These are phyloP conservation scores for Talaromyces sp. DNA, from an alignment of 2,329 filamentous ascomycete genomes.

Conservation along the genomic window DNA sequence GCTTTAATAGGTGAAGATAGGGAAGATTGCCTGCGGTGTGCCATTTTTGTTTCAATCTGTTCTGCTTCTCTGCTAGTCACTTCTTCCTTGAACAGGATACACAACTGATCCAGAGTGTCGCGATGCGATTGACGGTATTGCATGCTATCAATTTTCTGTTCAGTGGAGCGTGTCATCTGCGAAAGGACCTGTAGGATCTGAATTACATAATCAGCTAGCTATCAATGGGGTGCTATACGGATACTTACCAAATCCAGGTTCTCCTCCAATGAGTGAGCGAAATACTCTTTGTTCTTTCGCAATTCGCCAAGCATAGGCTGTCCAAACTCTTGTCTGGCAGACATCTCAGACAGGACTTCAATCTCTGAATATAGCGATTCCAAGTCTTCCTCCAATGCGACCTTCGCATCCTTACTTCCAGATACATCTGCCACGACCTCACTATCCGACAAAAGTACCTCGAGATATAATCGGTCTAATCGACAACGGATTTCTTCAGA, in stretches of 20 bases:
- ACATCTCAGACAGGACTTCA: slow-evolving; percentile 40
- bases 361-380: slow-evolving; percentile 41
- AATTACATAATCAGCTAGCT: not conserved
- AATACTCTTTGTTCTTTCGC: slow-evolving; percentile 29
- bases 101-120: slow-evolving; percentile 32
- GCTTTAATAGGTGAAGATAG: slow-evolving; percentile 11
- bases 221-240: not conserved
- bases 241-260: slow-evolving; percentile 34
- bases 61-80: slow-evolving; percentile 23
- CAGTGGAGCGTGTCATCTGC: slow-evolving; percentile 33
- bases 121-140: slow-evolving; percentile 34
- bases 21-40: slow-evolving; percentile 17
- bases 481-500: slow-evolving; percentile 39
- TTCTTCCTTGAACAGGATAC: slow-evolving; percentile 32
- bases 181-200: slow-evolving; percentile 34
- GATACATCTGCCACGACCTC: slow-evolving; percentile 13
- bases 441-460: slow-evolving; percentile 22
- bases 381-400: slow-evolving; percentile 34
- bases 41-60: slow-evolving; percentile 19
- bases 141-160: slow-evolving; percentile 28
- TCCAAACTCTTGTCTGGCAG: slow-evolving; percentile 41
- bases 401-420: slow-evolving; percentile 19
- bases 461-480: slow-evolving; percentile 40
- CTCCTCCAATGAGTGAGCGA: slow-evolving; percentile 29
- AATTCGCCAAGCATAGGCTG: slow-evolving; percentile 38